Conservation (phyloP, 2,329 filamentous ascomycete genomes). For the Colletotrichum tropicale region DNA sequence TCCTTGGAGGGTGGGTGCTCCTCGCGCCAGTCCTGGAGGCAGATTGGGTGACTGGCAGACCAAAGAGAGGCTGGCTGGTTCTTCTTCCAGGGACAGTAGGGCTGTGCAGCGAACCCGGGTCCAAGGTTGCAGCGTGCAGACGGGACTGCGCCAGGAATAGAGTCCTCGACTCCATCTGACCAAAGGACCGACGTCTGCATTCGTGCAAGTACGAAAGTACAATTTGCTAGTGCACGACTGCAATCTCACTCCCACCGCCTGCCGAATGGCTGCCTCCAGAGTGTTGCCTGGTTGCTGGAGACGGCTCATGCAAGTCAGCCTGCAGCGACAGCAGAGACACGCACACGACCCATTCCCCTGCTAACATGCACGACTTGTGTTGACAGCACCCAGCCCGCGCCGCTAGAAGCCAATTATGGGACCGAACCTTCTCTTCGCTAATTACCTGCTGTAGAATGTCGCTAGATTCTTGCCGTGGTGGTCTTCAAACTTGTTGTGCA, state of each 20-base stretch:
- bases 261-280: background rate
- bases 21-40: background rate
- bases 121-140: background rate
- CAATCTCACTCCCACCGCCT: background rate
- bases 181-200: background rate
- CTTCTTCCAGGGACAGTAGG: constrained; percentile 15
- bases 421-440: background rate
- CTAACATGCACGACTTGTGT: constrained; percentile 4
- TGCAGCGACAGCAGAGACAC: background rate
- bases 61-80: background rate
- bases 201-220: background rate
- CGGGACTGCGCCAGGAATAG: constrained; percentile 15
- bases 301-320: constrained; percentile 7
- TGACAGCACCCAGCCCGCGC: background rate
- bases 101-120: constrained; percentile 15
- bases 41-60: background rate
- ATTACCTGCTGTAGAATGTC: background rate
- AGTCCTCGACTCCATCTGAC: background rate
- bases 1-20: background rate
- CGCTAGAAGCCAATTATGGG: background rate
- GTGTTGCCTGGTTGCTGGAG: background rate
- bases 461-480: background rate
- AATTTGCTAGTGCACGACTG: background rate
- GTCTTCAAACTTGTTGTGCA: background rate
- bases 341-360: constrained; percentile 7